Evolutionary conservation across 441 rosid genomes (phyloP).

Genomic region (Erysimum cheiri): DNA sequence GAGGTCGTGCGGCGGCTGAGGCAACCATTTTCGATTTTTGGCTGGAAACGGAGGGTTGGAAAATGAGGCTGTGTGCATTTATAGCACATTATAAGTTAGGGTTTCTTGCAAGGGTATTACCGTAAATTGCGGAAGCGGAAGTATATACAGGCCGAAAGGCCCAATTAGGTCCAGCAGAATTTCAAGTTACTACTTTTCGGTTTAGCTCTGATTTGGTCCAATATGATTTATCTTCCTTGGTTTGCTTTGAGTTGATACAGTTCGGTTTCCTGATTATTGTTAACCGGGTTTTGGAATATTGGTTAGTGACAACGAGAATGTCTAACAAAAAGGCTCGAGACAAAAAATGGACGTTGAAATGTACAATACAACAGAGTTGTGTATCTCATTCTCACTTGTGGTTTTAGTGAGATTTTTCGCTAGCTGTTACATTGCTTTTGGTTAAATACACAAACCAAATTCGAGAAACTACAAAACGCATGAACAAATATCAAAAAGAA

Average conservation of each 20-base stretch:
- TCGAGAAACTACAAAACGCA: constrained; percentile 19
- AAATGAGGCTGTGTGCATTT: not conserved
- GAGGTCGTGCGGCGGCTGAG: constrained; percentile 70
- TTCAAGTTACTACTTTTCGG: constrained; percentile 4
- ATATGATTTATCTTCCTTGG: not conserved
- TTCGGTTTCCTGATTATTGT: not conserved
- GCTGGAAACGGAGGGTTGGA: not conserved
- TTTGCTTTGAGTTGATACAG: not conserved
- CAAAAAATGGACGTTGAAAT: not conserved
- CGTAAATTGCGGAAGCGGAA: not conserved
- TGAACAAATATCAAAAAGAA: constrained; percentile 19
- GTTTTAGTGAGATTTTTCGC: constrained; percentile 3
- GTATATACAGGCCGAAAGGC: constrained; percentile 1
- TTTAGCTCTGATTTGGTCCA: not conserved
- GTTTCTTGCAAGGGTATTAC: not conserved
- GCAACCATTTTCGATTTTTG: constrained; percentile 26
- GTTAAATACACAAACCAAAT: constrained; percentile 21
- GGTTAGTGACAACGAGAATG: not conserved
- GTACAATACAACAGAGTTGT: not conserved
- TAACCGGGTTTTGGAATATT: constrained; percentile 14
- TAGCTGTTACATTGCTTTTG: constrained; percentile 21
- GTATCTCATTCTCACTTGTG: not conserved
- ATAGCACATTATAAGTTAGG: constrained; percentile 11
- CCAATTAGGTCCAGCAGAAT: not conserved
- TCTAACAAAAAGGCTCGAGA: not conserved